Conservation (phyloP, 768 basidiomycete species). For the Nidularia sp. region DNA sequence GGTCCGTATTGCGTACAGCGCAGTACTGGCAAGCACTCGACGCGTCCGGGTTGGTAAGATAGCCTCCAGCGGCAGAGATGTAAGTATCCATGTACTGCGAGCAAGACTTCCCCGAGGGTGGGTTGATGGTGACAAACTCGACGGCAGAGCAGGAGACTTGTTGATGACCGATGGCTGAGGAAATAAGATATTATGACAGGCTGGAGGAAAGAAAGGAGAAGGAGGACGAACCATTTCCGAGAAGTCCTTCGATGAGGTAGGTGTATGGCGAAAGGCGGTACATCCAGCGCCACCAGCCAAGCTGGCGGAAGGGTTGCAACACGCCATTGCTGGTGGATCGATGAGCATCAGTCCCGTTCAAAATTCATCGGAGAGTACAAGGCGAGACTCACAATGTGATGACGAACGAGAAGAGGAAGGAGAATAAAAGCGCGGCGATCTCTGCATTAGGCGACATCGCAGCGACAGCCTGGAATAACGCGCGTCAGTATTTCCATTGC, state of each 20-base stretch:
- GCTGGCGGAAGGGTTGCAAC: slow-evolving; percentile 55
- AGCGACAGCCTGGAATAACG: slow-evolving; percentile 34
- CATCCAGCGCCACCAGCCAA: slow-evolving; percentile 70
- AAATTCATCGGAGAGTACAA: not conserved
- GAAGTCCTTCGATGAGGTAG: slow-evolving; percentile 46
- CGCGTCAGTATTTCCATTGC: not conserved
- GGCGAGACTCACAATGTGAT: slow-evolving; percentile 45
- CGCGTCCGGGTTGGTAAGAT: slow-evolving; percentile 51
- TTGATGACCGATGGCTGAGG: slow-evolving; percentile 35
- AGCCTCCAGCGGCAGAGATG: slow-evolving; percentile 48
- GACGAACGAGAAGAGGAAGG: slow-evolving; percentile 57
- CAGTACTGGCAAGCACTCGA: slow-evolving; percentile 58
- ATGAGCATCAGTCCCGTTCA: not conserved
- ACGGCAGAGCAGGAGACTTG: slow-evolving; percentile 40
- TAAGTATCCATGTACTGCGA: slow-evolving; percentile 44
- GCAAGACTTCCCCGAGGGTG: slow-evolving; percentile 54
- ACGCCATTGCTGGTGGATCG: slow-evolving; percentile 48
- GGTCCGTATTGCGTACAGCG: slow-evolving; percentile 51
- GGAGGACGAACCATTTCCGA: slow-evolving; percentile 41
- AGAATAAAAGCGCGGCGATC: slow-evolving; percentile 55
- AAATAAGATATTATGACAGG: slow-evolving; percentile 3
- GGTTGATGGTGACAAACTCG: slow-evolving; percentile 51
- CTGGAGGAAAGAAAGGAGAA: slow-evolving; percentile 41
- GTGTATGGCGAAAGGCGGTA: slow-evolving; percentile 48
- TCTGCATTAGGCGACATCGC: slow-evolving; percentile 56